Conservation (phyloP, 1,284 basidiomycete species). For the Tilletia setariae region DNA sequence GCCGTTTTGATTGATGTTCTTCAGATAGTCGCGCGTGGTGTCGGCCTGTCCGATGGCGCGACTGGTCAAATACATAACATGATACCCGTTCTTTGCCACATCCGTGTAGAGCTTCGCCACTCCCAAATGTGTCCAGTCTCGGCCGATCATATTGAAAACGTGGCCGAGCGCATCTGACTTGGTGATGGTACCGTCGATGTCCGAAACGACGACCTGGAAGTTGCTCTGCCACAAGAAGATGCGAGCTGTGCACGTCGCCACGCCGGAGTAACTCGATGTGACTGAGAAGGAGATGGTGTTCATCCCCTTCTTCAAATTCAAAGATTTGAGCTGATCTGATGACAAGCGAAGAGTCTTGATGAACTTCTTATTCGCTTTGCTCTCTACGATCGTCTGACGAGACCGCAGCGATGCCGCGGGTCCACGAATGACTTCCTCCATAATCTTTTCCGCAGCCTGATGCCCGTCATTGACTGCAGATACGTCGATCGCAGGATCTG, state of each 20-base stretch:
- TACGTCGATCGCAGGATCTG: neutral
- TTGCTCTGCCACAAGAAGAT: conserved; percentile 94
- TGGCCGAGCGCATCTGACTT: conserved; percentile 91
- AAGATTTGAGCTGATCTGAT: conserved; percentile 68
- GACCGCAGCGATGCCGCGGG: conserved; percentile 12
- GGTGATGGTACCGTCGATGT: conserved; percentile 99
- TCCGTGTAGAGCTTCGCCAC: conserved; percentile 98
- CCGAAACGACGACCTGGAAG: conserved; percentile 87
- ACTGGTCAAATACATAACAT: conserved; percentile 96
- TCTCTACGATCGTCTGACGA: neutral
- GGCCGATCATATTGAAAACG: conserved; percentile 95
- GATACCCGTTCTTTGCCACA: conserved; percentile 90
- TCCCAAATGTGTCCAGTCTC: conserved; percentile 99
- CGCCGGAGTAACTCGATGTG: conserved; percentile 73
- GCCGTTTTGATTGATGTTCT: conserved; percentile 89
- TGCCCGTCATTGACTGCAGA: neutral
- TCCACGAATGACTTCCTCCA: conserved; percentile 3
- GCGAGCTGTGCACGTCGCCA: conserved; percentile 75
- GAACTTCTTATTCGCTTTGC: conserved; percentile 62
- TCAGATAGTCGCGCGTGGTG: conserved; percentile 90
- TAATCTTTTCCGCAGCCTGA: neutral
- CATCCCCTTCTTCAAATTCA: conserved; percentile 80
- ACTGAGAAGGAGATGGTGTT: conserved; percentile 94
- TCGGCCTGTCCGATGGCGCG: conserved; percentile 98
- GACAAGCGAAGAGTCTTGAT: conserved; percentile 88